Evolutionary conservation across 2,329 filamentous ascomycete genomes (phyloP).

Genomic region (Hymenoscyphus linearis): DNA sequence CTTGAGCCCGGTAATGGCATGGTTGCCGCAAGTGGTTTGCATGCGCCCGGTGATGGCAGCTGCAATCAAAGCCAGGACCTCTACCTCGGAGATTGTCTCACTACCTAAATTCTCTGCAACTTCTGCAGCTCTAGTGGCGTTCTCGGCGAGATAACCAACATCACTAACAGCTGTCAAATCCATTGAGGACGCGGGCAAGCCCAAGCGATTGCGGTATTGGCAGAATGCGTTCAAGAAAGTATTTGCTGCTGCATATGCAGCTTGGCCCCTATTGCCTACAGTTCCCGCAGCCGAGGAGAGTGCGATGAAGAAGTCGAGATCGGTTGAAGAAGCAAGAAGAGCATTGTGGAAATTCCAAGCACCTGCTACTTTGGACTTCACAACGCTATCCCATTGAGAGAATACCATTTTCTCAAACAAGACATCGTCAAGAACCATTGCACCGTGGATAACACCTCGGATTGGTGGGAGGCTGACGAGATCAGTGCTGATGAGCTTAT

Average conservation of each 20-base stretch:
- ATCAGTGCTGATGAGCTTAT: conserved; percentile 13
- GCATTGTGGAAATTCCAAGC: conserved; percentile 25
- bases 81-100: conserved; percentile 17
- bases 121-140: conserved; percentile 12
- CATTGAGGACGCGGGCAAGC: conserved; percentile 21
- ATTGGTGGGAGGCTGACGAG: conserved; percentile 17
- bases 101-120: conserved; percentile 15
- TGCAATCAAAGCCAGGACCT: conserved; percentile 25
- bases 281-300: conserved; percentile 20
- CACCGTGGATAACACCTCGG: conserved; percentile 25
- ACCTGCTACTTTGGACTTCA: conserved; percentile 34
- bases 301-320: conserved; percentile 33
- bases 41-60: conserved; percentile 25
- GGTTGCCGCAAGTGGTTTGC: conserved; percentile 12
- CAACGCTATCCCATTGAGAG: conserved; percentile 31
- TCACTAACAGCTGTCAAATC: conserved; percentile 22
- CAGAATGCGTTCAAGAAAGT: conserved; percentile 28
- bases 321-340: not conserved
- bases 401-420: conserved; percentile 29
- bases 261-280: conserved; percentile 28
- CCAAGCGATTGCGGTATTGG: conserved; percentile 17
- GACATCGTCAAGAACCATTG: conserved; percentile 27
- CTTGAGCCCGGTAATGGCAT: conserved; percentile 23
- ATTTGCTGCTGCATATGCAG: conserved; percentile 32
- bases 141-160: conserved; percentile 31